A percentile compares a stretch with the other conserved stretches of the same genome.
phyloP scores from a whole-genome alignment of 306 rosid species.

The Quercus dentata region DNA sequence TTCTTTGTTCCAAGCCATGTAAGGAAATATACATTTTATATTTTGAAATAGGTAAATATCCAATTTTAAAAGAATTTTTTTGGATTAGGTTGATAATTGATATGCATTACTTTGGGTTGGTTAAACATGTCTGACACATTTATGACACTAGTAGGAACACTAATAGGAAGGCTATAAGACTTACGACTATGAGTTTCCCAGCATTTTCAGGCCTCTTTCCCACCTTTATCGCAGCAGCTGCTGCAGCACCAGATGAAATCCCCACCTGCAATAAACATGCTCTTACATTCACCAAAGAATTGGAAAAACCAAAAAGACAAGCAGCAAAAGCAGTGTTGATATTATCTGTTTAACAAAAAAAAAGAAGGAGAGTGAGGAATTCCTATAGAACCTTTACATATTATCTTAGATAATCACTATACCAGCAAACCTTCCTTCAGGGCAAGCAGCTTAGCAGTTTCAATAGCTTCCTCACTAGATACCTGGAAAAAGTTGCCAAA shows the following conservation, averaged over 20 bases:
- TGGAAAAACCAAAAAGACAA: neutral
- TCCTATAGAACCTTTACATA: neutral
- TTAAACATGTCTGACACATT: too few species aligned
- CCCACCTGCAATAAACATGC: constrained; percentile 56
- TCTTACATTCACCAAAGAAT: neutral
- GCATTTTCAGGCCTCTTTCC: constrained; percentile 71
- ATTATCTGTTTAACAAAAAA: neutral
- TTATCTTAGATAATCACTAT: neutral
- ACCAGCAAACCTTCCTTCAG: constrained; percentile 85
- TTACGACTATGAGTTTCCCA: constrained; percentile 77
- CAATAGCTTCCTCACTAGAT: constrained; percentile 67
- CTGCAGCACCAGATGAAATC: constrained; percentile 85
- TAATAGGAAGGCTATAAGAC: constrained; percentile 5
- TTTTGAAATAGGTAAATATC: too few species aligned
- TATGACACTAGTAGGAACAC: too few species aligned
- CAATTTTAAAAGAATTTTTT: too few species aligned
- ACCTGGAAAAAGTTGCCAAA: constrained; percentile 31
- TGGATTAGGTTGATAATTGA: too few species aligned
- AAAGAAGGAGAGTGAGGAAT: neutral
- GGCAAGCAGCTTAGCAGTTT: constrained; percentile 63
- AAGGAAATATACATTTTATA: too few species aligned
- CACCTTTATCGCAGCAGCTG: constrained; percentile 68
- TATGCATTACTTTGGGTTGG: too few species aligned
- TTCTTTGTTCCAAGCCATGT: too few species aligned
- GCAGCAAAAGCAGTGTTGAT: neutral